phyloP scores from a whole-genome alignment of 345 rosid genomes.

The Pelargonium nanum region DNA sequence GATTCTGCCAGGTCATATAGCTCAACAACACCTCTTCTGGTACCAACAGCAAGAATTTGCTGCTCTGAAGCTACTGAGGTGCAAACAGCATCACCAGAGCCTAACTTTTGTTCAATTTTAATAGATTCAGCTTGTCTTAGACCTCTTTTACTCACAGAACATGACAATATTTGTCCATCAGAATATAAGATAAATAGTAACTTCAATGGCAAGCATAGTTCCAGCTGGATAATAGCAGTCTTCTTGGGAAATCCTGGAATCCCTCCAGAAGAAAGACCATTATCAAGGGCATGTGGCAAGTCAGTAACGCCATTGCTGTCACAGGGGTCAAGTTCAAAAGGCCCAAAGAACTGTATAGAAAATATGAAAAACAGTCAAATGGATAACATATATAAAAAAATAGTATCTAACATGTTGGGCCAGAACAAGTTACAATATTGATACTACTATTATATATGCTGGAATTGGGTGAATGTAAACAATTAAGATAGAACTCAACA shows the following conservation, averaged over 20 bases:
- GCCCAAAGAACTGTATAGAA: slow-evolving; percentile 61
- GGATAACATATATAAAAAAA: slow-evolving; percentile 1
- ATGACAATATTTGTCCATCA: slow-evolving; percentile 62
- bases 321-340: slow-evolving; percentile 44
- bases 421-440: slow-evolving; percentile 1
- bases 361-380: slow-evolving; percentile 4
- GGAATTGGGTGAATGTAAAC: neutral
- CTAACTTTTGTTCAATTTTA: slow-evolving; percentile 56
- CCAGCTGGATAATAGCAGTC: slow-evolving; percentile 52
- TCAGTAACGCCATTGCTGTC: slow-evolving; percentile 27
- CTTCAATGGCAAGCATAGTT: slow-evolving; percentile 57
- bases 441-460: neutral
- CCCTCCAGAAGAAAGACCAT: slow-evolving; percentile 44
- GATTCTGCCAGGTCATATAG: slow-evolving; percentile 71
- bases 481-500: neutral
- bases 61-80: slow-evolving; percentile 77
- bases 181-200: slow-evolving; percentile 62
- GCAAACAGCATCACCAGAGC: slow-evolving; percentile 76
- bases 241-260: slow-evolving; percentile 27
- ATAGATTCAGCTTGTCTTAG: slow-evolving; percentile 58
- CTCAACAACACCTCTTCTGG: slow-evolving; percentile 78
- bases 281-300: slow-evolving; percentile 29
- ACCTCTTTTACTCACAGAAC: slow-evolving; percentile 84
- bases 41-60: slow-evolving; percentile 92
- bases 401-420: slow-evolving; percentile 1